Evolutionary conservation across 2,329 filamentous ascomycete genomes (phyloP).

Genomic region (Alternaria viburni): DNA sequence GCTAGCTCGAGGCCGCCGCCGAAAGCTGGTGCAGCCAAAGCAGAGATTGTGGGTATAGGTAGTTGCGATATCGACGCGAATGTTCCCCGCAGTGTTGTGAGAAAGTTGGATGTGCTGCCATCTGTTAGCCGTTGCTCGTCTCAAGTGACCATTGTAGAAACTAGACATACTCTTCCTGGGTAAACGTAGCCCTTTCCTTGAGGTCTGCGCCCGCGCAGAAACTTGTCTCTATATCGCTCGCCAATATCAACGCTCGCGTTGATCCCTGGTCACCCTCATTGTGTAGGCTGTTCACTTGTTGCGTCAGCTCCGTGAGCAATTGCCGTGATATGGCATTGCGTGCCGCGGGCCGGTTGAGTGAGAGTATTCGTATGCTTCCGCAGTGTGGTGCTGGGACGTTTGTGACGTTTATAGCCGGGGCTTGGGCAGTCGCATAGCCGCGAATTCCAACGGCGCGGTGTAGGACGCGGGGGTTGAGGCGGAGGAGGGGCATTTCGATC

Average conservation of each 20-base stretch:
- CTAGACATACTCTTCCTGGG: slow-evolving; percentile 72
- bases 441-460: slow-evolving; percentile 33
- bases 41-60: slow-evolving; percentile 87
- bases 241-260: slow-evolving; percentile 82
- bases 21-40: slow-evolving; percentile 83
- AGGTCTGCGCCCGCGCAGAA: slow-evolving; percentile 96
- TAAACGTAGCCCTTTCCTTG: slow-evolving; percentile 83
- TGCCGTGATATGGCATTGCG: slow-evolving; percentile 89
- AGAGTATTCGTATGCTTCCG: slow-evolving; percentile 85
- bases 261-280: slow-evolving; percentile 61
- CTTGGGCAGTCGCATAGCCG: slow-evolving; percentile 53
- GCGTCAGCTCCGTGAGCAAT: slow-evolving; percentile 73
- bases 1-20: slow-evolving; percentile 94
- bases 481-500: slow-evolving; percentile 32
- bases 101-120: slow-evolving; percentile 78
- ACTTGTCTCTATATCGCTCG: slow-evolving; percentile 81
- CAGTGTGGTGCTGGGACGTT: slow-evolving; percentile 78
- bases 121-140: slow-evolving; percentile 14
- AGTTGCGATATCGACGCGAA: slow-evolving; percentile 75
- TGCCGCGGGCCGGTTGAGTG: slow-evolving; percentile 81
- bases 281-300: slow-evolving; percentile 75
- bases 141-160: not conserved
- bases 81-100: slow-evolving; percentile 75
- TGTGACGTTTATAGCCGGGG: slow-evolving; percentile 70
- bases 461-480: slow-evolving; percentile 26